These are phyloP conservation scores for Backusella psychrophila DNA, from an alignment of 192 early-diverging fungal genomes.

Conservation along the genomic window DNA sequence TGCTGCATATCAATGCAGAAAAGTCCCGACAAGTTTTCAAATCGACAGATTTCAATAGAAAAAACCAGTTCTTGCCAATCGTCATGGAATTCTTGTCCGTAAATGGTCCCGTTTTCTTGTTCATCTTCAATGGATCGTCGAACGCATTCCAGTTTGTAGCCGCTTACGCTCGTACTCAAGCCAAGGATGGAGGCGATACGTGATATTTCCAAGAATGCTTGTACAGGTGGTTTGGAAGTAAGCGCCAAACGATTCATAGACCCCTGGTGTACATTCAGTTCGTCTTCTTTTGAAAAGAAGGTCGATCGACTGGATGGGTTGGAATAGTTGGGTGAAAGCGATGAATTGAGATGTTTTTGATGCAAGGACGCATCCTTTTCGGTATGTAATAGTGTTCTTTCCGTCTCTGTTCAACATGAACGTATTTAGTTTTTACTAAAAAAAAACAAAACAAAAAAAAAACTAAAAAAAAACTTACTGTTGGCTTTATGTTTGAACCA, in stretches of 20 bases:
- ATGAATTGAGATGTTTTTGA: background rate
- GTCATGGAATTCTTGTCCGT: conserved; percentile 50
- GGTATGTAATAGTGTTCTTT: conserved; percentile 4
- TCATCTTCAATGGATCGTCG: conserved; percentile 31
- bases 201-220: conserved; percentile 63
- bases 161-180: conserved; percentile 42
- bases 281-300: background rate
- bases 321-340: background rate
- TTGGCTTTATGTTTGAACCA: background rate
- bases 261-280: conserved; percentile 49
- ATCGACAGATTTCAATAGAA: conserved; percentile 81
- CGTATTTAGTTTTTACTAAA: background rate
- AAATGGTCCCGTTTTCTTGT: conserved; percentile 41
- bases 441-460: background rate
- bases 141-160: conserved; percentile 54
- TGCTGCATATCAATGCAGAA: conserved; percentile 69
- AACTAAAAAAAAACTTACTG: background rate
- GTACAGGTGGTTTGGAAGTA: conserved; percentile 61
- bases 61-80: conserved; percentile 78
- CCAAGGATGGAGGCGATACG: conserved; percentile 47
- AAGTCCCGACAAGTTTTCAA: conserved; percentile 78
- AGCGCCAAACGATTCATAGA: conserved; percentile 65
- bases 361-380: background rate
- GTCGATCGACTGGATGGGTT: background rate
- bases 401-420: background rate